phyloP scores from a whole-genome alignment of 495 filamentous ascomycete species.

The Recurvomyces mirabilis region DNA sequence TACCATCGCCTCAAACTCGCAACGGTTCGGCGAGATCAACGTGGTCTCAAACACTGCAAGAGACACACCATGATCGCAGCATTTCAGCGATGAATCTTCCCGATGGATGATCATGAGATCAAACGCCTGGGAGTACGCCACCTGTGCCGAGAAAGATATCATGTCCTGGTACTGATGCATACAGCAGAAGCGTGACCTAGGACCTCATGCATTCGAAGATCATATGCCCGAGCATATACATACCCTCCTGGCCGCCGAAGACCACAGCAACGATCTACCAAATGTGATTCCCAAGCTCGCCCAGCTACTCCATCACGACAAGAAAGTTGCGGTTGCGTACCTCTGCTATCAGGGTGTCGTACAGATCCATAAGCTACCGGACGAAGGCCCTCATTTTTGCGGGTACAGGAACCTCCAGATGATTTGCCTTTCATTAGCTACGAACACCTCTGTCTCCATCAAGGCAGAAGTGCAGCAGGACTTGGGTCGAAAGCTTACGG shows the following conservation, averaged over 20 bases:
- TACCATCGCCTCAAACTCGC: too few species aligned
- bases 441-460: neutral
- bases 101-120: too few species aligned
- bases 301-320: conserved; percentile 58
- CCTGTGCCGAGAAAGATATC: too few species aligned
- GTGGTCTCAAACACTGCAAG: too few species aligned
- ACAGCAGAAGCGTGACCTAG: conserved; percentile 50
- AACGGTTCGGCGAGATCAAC: too few species aligned
- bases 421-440: conserved; percentile 34
- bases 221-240: conserved; percentile 63
- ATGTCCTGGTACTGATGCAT: too few species aligned
- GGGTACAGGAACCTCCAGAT: conserved; percentile 98
- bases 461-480: conserved; percentile 46
- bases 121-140: too few species aligned
- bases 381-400: conserved; percentile 72
- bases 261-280: conserved; percentile 38
- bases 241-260: neutral
- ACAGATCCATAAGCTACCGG: conserved; percentile 69
- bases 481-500: conserved; percentile 55
- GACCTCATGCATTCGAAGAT: conserved; percentile 72
- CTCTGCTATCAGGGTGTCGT: conserved; percentile 62
- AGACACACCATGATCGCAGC: too few species aligned
- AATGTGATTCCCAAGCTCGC: conserved; percentile 60
- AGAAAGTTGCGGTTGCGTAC: conserved; percentile 57
- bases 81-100: too few species aligned